Evolutionary conservation across 129 eudicot genomes (phyloP), one percentile per base, ranked within the genome.

Genomic region (Oenanthe sinensis): DNA sequence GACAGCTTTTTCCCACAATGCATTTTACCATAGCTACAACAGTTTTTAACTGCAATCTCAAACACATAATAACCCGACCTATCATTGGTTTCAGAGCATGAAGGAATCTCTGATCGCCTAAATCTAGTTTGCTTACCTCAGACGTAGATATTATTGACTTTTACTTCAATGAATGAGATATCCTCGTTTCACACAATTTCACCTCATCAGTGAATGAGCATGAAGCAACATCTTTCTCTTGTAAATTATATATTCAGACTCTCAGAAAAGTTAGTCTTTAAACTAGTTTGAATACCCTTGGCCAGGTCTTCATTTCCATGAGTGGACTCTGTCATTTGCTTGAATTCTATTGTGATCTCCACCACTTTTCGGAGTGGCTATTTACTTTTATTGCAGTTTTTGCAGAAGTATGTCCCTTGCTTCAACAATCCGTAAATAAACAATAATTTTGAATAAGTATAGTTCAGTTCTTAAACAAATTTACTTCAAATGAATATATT

Each of bases 141-240:
- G 22, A 74, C 44, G 77, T 83, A 81, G 65, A 63, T 48, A 20
- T 81, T 87, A 26, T 85, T 89, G n/a, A 85, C 88, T 68, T 89
- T 92, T 11, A 89, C 60, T 77, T 92, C 97, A 82, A 86, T 28
- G 91, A 87, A n/a, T n/a, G n/a, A n/a, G 28, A 87, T 75, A 36
- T 84, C 87, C 26, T 67, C 79, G 55, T 37, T 37, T 75, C 75
- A 44, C 80, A 33, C 22, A 43, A 54, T 77, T 67, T 87, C 9
- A 28, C 63, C 44, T 77, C 46, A 75, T 75, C 63, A 45, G 15
- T 26, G 19, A 81, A 62, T 24, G 78, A 42, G 45, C 16, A 16
- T 37, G 67, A 22, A 46, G 70, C 70, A 11, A 28, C 78, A 26
- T 49, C 85, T 77, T 80, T 79, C 46, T 50, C 70, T 36, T 36